Conservation (phyloP, 768 basidiomycete species). For the Serendipita sp. region DNA sequence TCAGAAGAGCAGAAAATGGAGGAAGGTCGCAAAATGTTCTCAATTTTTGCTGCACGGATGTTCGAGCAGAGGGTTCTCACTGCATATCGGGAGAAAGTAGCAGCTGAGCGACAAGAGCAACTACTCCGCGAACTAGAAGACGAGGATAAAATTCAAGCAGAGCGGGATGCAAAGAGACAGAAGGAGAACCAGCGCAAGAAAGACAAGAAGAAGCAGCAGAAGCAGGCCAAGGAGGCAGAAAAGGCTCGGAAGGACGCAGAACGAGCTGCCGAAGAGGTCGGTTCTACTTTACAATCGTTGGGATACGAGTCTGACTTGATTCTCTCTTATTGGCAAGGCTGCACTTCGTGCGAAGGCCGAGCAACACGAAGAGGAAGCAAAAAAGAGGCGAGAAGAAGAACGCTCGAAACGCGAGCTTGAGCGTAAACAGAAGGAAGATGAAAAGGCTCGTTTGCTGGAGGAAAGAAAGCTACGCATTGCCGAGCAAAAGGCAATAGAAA, state of each 20-base stretch:
- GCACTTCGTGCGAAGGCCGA: slow-evolving; percentile 57
- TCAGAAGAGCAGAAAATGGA: slow-evolving; percentile 98
- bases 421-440: slow-evolving; percentile 67
- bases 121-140: slow-evolving; percentile 89
- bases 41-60: slow-evolving; percentile 98
- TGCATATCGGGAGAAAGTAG: slow-evolving; percentile 91
- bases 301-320: background rate
- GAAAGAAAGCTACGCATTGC: slow-evolving; percentile 57
- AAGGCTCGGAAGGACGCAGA: slow-evolving; percentile 68
- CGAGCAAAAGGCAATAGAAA: slow-evolving; percentile 68
- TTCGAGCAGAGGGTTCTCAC: slow-evolving; percentile 96
- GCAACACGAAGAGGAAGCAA: slow-evolving; percentile 63
- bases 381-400: slow-evolving; percentile 76
- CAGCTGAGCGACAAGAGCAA: slow-evolving; percentile 87
- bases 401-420: slow-evolving; percentile 57
- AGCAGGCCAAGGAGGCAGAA: slow-evolving; percentile 84
- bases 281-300: background rate
- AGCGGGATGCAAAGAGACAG: slow-evolving; percentile 82
- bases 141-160: slow-evolving; percentile 73
- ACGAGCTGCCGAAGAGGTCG: slow-evolving; percentile 59
- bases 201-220: slow-evolving; percentile 92
- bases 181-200: slow-evolving; percentile 97
- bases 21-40: slow-evolving; percentile 98
- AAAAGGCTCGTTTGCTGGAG: slow-evolving; percentile 68
- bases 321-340: slow-evolving; percentile 19